phyloP scores from a whole-genome alignment of 2,329 filamentous ascomycete genomes.

The Leptographium lundbergii region DNA sequence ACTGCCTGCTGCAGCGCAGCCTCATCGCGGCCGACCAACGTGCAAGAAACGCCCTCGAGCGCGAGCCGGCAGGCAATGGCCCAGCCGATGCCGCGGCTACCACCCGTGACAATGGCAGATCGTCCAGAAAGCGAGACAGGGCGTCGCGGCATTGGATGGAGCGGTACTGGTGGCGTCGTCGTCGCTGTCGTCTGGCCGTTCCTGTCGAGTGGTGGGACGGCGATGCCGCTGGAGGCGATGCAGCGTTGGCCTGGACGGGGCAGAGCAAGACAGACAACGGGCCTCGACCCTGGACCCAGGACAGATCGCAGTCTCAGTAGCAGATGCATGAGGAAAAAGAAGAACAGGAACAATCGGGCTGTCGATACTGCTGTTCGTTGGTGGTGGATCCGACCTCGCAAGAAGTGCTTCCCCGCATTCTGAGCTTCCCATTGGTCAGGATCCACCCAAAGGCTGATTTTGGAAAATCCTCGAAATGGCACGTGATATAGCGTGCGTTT shows the following conservation, averaged over 20 bases:
- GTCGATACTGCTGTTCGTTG: too few relatives aligned
- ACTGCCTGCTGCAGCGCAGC: conserved; percentile 28
- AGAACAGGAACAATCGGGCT: neutral
- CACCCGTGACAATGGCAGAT: conserved; percentile 51
- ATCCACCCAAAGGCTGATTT: too few relatives aligned
- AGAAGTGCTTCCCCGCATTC: neutral
- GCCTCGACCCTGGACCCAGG: neutral
- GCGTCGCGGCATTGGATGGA: neutral
- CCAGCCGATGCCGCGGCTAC: conserved; percentile 56
- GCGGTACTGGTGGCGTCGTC: neutral
- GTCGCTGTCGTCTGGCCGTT: neutral
- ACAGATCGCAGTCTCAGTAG: neutral
- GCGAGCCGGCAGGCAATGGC: conserved; percentile 57
- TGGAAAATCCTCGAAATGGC: too few relatives aligned
- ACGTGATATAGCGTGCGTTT: too few relatives aligned
- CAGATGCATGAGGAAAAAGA: neutral
- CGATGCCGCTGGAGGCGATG: neutral
- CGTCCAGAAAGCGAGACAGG: neutral
- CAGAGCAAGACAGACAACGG: neutral
- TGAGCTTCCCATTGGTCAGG: neutral
- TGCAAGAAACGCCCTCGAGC: conserved; percentile 42
- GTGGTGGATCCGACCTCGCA: too few relatives aligned
- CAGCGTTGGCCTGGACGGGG: neutral
- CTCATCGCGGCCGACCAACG: conserved; percentile 47
- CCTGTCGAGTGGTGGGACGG: neutral